Evolutionary conservation across 106 monocot genomes (phyloP).

Genomic region (Hemerocallis citrina): DNA sequence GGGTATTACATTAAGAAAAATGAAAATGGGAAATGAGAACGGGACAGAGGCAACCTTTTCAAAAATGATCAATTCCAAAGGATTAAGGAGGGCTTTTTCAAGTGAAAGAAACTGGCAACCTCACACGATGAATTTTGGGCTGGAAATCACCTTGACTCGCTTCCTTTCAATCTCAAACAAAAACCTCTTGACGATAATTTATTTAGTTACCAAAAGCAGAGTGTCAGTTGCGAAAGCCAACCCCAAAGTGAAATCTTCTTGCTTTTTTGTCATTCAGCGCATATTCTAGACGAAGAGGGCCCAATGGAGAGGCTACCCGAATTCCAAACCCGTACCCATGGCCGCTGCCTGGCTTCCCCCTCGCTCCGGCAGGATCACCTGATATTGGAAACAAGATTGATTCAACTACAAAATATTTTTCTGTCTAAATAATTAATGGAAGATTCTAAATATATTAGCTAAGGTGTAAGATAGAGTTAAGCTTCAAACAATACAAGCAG

Average conservation of each 20-base stretch:
- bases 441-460: neutral
- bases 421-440: neutral
- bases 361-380: conserved; percentile 96
- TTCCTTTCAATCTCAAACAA: no score
- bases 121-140: no score
- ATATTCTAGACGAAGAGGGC: conserved; percentile 80
- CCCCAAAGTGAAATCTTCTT: conserved; percentile 86
- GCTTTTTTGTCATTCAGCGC: conserved; percentile 62
- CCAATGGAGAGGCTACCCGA: conserved; percentile 80
- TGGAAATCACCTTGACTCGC: no score
- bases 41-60: neutral
- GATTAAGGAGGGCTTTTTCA: no score
- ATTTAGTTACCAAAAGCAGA: neutral
- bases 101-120: no score
- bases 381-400: conserved; percentile 6
- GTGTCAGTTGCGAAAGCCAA: conserved; percentile 71
- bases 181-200: no score
- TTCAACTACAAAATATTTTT: neutral
- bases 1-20: no score
- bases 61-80: neutral
- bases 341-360: conserved; percentile 86
- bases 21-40: neutral
- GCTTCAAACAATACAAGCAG: neutral
- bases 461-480: no score
- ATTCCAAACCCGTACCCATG: conserved; percentile 77